A percentile compares a stretch with the other conserved stretches of the same genome.
These are phyloP conservation scores for Trichoderma harzianum DNA, from an alignment of 2,329 filamentous ascomycete genomes.

Conservation along the genomic window DNA sequence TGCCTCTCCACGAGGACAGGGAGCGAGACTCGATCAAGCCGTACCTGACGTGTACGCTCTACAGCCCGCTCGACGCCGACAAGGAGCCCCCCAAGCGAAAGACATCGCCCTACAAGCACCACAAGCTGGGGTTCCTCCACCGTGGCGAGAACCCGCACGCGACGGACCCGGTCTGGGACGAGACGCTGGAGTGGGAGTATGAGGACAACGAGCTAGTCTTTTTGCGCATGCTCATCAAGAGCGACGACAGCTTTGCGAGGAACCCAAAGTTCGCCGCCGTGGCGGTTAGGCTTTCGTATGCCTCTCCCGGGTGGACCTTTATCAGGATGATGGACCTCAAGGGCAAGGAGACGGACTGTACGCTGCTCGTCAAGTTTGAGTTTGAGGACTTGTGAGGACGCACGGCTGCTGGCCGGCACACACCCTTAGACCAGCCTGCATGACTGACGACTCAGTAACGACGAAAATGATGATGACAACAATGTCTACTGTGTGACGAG, in stretches of 20 bases:
- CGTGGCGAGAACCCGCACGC: conserved; percentile 54
- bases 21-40: conserved; percentile 55
- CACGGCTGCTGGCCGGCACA: not conserved
- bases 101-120: conserved; percentile 58
- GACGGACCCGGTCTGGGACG: conserved; percentile 64
- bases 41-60: conserved; percentile 62
- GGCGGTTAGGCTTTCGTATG: conserved; percentile 58
- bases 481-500: not conserved
- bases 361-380: conserved; percentile 60
- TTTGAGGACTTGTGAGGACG: conserved; percentile 39
- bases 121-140: conserved; percentile 54
- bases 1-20: conserved; percentile 52
- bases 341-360: conserved; percentile 61
- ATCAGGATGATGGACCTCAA: conserved; percentile 63
- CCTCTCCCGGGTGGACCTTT: conserved; percentile 57
- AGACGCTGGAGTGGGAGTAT: conserved; percentile 64
- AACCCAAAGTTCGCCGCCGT: conserved; percentile 62
- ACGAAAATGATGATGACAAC: not conserved
- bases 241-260: conserved; percentile 58
- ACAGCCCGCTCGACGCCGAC: conserved; percentile 45
- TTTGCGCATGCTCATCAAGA: conserved; percentile 63
- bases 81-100: conserved; percentile 40
- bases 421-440: not conserved
- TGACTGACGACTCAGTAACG: not conserved
- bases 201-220: conserved; percentile 65